phyloP scores from a whole-genome alignment of 805 yeast species.

The Saccharomycopsis malanga region DNA sequence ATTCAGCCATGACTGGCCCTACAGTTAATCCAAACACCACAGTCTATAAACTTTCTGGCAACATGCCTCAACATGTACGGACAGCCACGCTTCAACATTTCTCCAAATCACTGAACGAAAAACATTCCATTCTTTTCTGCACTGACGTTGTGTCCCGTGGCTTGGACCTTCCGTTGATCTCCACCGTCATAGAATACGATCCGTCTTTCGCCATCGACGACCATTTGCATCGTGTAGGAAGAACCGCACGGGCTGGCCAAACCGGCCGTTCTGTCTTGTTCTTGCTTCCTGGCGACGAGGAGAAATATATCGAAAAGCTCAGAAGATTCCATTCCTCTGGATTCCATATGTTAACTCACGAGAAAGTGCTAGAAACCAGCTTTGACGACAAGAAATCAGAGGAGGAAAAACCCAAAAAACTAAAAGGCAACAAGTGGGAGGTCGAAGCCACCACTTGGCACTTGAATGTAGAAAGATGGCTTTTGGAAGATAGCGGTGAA shows the following conservation, averaged over 20 bases:
- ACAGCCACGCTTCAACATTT: constrained; percentile 67
- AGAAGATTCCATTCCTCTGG: constrained; percentile 47
- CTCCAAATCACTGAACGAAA: constrained; percentile 33
- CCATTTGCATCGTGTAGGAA: constrained; percentile 92
- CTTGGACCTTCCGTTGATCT: constrained; percentile 79
- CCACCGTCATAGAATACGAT: constrained; percentile 85
- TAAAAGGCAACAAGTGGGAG: constrained; percentile 60
- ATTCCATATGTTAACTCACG: constrained; percentile 44
- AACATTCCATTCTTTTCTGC: constrained; percentile 70
- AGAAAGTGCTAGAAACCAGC: constrained; percentile 31
- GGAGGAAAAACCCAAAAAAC: constrained; percentile 32
- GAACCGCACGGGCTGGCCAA: constrained; percentile 97
- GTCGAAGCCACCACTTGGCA: constrained; percentile 96
- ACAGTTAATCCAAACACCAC: constrained; percentile 39
- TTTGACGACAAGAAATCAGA: constrained; percentile 30
- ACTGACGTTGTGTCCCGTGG: constrained; percentile 99
- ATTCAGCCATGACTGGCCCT: constrained; percentile 41
- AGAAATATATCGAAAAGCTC: constrained; percentile 64
- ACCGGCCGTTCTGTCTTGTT: constrained; percentile 73
- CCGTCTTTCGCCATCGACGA: constrained; percentile 94
- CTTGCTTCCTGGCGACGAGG: constrained; percentile 84
- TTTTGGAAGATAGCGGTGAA: constrained; percentile 56
- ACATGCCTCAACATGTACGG: constrained; percentile 77
- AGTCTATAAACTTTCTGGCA: constrained; percentile 79
- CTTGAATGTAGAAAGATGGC: constrained; percentile 80